phyloP scores from a whole-genome alignment of 2,329 filamentous ascomycete genomes.

The Fusarium virguliforme region DNA sequence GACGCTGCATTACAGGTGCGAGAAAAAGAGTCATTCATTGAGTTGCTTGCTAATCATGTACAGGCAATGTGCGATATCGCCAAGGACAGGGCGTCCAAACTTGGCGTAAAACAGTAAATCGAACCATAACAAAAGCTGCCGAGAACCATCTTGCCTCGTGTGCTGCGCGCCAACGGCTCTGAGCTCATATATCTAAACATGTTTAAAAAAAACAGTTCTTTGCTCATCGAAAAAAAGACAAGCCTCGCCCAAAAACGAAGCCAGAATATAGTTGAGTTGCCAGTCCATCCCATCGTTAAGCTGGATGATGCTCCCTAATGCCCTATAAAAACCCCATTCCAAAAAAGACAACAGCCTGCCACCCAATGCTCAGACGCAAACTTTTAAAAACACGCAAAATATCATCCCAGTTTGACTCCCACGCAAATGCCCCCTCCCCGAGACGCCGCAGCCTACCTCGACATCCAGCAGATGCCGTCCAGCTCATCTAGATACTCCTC shows the following conservation, averaged over 20 bases:
- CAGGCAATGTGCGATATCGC: constrained; percentile 94
- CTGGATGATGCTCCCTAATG: constrained; percentile 18
- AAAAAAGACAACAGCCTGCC: constrained; percentile 19
- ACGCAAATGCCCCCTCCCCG: constrained; percentile 9
- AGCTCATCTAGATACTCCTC: constrained; percentile 72
- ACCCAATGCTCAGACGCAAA: constrained; percentile 22
- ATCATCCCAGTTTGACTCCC: constrained; percentile 13
- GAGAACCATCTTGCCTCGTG: constrained; percentile 14
- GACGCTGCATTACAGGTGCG: constrained; percentile 81
- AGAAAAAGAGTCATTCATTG: constrained; percentile 11
- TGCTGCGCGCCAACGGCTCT: constrained; percentile 12
- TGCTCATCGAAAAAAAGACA: background rate
- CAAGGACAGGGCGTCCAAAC: constrained; percentile 75
- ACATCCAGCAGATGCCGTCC: constrained; percentile 68
- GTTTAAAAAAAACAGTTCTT: background rate
- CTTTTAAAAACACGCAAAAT: constrained; percentile 37
- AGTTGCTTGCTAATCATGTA: constrained; percentile 34
- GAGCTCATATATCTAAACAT: constrained; percentile 23
- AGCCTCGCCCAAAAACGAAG: background rate
- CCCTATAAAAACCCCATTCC: constrained; percentile 15
- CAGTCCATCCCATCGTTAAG: constrained; percentile 13
- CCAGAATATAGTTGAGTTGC: constrained; percentile 4
- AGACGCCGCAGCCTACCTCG: constrained; percentile 40
- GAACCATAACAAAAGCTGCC: background rate
- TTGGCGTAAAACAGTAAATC: constrained; percentile 29